phyloP scores from a whole-genome alignment of 257 asterid genomes.

The Solanum chiquidenum region DNA sequence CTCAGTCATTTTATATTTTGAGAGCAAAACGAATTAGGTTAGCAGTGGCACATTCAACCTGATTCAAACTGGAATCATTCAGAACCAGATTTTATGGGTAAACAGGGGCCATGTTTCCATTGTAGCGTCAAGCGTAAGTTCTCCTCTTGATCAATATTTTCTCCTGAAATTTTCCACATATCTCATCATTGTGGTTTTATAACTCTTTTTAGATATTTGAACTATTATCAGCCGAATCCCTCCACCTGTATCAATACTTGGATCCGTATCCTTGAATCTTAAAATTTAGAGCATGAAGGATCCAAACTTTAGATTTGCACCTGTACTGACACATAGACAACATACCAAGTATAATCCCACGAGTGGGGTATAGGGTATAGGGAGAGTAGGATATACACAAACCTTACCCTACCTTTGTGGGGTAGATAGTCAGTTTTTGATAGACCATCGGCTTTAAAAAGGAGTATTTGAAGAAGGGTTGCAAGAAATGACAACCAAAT shows the following conservation, averaged over 20 bases:
- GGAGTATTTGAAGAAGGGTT: neutral
- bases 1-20: neutral
- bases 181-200: neutral
- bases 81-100: slow-evolving; percentile 1
- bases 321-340: neutral
- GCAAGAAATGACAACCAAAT: neutral
- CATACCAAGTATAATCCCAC: neutral
- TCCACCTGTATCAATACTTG: neutral
- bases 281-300: neutral
- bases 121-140: slow-evolving; percentile 14
- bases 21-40: neutral
- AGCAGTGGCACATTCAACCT: neutral
- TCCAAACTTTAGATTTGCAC: neutral
- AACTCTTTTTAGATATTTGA: neutral
- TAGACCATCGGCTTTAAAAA: neutral
- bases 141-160: neutral
- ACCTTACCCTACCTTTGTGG: neutral
- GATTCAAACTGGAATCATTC: neutral
- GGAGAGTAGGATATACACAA: neutral
- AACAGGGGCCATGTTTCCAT: slow-evolving; percentile 16
- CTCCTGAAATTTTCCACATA: neutral
- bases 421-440: neutral
- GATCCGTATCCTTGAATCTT: neutral
- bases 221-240: neutral
- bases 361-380: neutral